Base-by-base conservation (phyloP, 805 yeast genomes). In the Cyberlindnera galapagoensis region DNA sequence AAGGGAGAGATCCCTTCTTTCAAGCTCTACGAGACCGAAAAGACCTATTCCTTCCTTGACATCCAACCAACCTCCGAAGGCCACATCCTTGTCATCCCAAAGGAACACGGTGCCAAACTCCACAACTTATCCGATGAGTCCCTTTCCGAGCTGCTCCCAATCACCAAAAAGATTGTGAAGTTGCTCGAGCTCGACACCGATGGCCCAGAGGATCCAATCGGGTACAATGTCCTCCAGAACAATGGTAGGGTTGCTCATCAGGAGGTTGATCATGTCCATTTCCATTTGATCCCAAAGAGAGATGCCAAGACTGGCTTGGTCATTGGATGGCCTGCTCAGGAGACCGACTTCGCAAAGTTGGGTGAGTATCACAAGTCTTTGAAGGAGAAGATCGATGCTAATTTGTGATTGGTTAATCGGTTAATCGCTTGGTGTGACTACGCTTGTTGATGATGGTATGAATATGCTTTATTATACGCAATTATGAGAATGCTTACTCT, bases 201-300 rank as follows among this genome's bases (percentile, higher is more conserved):
- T 38, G 74, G 82, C 23, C 69, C 74, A 11, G 70, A 69, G 9
- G 85, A 86, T 13, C 26, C 32, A 16, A 67, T 61, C 30, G 94
- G 95, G 27, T 90, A 90, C 69, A 90, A 90, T 54, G 56, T 90
- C 14, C 65, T 90, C 44, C 97, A 88, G 60, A 92, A 90, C 68
- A 92, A 90, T 48, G 97, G 97, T 30, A 64, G 84, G 54, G 78
- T 88, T 52, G 98, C 97, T 9, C 97, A 92, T 55, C 98, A 90
- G 64, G 80, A 71, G 35, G 97, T 92, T 36, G 92, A 83, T 46
- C 98, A 90, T 56, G 97, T 92, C 37, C 98, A 90, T 58, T 83
- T 92, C 72, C 98, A 90, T 58, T 74, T 90, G 57, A 90, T 90
- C 54, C 98, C 98, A 31, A 90, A 90, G 71, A 71, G 70, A 38